Conservation (phyloP, 768 basidiomycete genomes). For the Glaciozyma martinii region DNA sequence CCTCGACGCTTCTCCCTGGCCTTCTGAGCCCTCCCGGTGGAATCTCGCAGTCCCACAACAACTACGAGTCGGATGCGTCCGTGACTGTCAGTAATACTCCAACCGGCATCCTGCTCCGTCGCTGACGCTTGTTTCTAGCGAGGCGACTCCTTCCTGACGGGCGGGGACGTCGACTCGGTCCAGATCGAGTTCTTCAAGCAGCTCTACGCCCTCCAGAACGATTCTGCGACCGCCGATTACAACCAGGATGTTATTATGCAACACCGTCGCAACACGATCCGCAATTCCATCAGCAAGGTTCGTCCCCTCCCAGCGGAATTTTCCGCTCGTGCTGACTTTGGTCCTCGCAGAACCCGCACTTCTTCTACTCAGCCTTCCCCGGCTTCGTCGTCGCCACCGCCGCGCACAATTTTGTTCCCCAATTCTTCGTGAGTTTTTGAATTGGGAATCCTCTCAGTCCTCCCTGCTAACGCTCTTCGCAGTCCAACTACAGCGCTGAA, state of each 20-base stretch:
- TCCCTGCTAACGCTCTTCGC: too few relatives aligned
- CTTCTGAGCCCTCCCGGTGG: not conserved
- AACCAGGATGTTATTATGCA: not conserved
- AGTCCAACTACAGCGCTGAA: not conserved
- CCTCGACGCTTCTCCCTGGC: not conserved
- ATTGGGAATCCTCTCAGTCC: not conserved
- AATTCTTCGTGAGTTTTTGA: not conserved
- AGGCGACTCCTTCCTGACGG: not conserved
- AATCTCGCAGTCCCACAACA: not conserved
- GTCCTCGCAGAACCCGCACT: not conserved
- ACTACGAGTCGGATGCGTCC: slow-evolving; percentile 6
- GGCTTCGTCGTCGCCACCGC: not conserved
- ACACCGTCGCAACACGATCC: not conserved
- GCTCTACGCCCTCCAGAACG: not conserved
- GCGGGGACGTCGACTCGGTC: not conserved
- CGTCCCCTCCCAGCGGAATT: not conserved
- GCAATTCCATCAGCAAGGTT: not conserved
- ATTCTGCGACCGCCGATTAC: not conserved
- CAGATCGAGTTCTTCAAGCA: not conserved
- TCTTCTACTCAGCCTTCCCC: not conserved
- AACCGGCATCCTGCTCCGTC: too few relatives aligned
- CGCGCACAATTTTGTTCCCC: too few relatives aligned
- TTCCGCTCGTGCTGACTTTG: too few relatives aligned
- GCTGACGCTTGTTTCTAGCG: not conserved
- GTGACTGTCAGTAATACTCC: too few relatives aligned